phyloP scores from a whole-genome alignment of 345 rosid genomes.

The Populus nigra region DNA sequence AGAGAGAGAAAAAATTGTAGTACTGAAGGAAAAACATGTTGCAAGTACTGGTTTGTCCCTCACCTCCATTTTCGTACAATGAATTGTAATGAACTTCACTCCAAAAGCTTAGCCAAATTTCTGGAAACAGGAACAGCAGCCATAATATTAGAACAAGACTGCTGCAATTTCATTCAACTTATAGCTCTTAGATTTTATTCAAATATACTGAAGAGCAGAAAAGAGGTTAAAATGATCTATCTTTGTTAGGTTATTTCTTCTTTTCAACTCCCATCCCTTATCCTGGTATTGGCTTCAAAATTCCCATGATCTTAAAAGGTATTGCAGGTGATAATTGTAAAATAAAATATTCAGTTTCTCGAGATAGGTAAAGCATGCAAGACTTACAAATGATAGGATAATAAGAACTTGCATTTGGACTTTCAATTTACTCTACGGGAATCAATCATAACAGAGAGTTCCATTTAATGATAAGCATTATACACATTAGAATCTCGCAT shows the following conservation, averaged over 20 bases:
- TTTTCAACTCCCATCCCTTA: background rate
- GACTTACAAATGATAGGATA: background rate
- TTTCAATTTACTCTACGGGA: background rate
- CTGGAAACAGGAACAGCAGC: constrained; percentile 32
- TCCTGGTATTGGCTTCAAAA: background rate
- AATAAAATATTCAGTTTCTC: background rate
- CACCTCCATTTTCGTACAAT: constrained; percentile 79
- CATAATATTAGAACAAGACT: background rate
- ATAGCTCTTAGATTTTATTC: no score
- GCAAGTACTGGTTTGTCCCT: background rate
- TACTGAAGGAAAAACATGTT: background rate
- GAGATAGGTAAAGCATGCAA: background rate
- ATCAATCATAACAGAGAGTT: background rate
- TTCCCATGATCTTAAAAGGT: background rate
- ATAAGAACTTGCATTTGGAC: background rate
- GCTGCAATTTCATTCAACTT: no score
- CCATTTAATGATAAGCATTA: background rate
- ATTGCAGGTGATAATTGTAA: background rate
- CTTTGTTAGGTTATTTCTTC: background rate
- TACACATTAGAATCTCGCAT: background rate
- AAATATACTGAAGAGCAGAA: background rate
- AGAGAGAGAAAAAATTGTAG: no score
- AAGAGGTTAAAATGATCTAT: background rate
- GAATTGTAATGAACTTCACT: constrained; percentile 97
- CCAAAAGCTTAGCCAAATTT: constrained; percentile 95